A percentile compares a stretch with the other conserved stretches of the same genome.
phyloP scores from a whole-genome alignment of 129 eudicot genomes.

The Chrysanthemum makinoi region DNA sequence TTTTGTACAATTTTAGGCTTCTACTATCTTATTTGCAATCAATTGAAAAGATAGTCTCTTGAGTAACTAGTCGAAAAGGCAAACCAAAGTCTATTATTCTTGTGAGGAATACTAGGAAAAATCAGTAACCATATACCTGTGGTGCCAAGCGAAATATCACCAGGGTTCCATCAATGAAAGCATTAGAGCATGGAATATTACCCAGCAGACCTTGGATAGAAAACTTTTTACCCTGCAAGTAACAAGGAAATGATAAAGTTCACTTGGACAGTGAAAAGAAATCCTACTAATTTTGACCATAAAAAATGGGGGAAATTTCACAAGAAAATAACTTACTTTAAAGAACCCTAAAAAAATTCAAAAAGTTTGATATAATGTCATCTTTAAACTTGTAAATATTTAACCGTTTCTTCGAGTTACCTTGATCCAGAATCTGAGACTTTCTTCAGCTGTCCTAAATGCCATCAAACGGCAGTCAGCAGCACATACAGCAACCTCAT shows the following conservation, averaged over 20 bases:
- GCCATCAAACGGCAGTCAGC: constrained; percentile 97
- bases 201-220: constrained; percentile 91
- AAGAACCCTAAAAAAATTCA: neutral
- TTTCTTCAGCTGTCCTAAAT: constrained; percentile 59
- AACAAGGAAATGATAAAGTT: constrained; percentile 6
- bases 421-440: constrained; percentile 91
- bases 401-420: constrained; percentile 28
- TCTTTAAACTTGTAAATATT: too few relatives aligned
- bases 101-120: constrained; percentile 13
- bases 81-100: constrained; percentile 5
- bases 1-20: constrained; percentile 16
- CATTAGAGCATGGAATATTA: constrained; percentile 44
- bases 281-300: too few relatives aligned
- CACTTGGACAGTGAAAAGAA: neutral
- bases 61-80: neutral
- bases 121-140: constrained; percentile 51
- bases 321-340: too few relatives aligned
- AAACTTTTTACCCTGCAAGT: constrained; percentile 76
- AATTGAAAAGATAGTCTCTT: neutral
- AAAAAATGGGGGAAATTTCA: too few relatives aligned
- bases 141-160: constrained; percentile 99
- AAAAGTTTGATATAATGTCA: neutral
- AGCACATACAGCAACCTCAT: constrained; percentile 90
- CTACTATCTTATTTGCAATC: neutral
- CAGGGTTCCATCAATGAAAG: constrained; percentile 70